Base-by-base conservation (phyloP, 441 rosid genomes). In the Bocquillonia castaneifolia region DNA sequence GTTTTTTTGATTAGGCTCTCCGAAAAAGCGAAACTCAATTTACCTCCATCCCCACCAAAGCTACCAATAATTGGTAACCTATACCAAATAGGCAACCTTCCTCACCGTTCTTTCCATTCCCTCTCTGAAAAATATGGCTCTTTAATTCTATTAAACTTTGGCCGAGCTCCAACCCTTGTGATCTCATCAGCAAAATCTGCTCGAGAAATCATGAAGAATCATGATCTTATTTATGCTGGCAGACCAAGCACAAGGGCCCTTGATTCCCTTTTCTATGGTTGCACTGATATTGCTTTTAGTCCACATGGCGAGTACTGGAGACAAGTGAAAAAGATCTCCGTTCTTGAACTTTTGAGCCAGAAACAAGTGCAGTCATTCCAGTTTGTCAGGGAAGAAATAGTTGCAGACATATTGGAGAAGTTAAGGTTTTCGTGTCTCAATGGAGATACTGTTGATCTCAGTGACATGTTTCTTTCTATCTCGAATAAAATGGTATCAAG, bases 281-380 rank as follows among this genome's bases (percentile, higher is more conserved):
- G 47, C 22, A 57, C 65, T 22, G 79, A 71, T 50, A 23, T 80
- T 31, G 13, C 76, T 14, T n/a, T 51, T 3, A 70, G 77, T 0
- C 74, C 83, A 0, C 75, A 80, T 13, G 79, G 80, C 2, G 74
- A 81, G 31, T 59, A 71, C 14, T 83, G 85, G 85, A 77, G 77
- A 28, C 69, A 77, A 48, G 44, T 75, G 23, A 77, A 73, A 47
- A 81, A 78, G 48, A 64, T 79, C 12, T 72, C 66, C 5, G 71
- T 66, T 0, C 22, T 69, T 4, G 78, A 75, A 12, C 75, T 83
- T 26, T 76, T 83, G 0, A 79, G 77, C 63, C 28, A 48, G 29
- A 78, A 68, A 45, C 58, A 63, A 45, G 77, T 83, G 8, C 72
- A 73, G 26, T 77, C 83, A 0, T 77, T 81, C 59, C 12, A 28